Conservation (phyloP, 2,329 filamentous ascomycete genomes). For the Arthrobotrys conoides region DNA sequence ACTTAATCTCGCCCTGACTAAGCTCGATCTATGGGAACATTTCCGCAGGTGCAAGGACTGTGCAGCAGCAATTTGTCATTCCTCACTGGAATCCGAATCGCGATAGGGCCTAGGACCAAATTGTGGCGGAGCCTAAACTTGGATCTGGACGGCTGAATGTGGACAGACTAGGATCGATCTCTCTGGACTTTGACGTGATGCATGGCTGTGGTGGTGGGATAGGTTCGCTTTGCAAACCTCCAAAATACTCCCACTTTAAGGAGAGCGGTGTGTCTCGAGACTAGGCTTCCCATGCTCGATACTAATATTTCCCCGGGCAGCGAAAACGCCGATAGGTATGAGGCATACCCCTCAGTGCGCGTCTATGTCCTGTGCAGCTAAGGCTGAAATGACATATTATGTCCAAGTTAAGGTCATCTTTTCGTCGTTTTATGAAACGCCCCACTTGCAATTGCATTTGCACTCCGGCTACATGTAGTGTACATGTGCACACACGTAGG, state of each 20-base stretch:
- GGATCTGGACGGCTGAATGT: conserved; percentile 47
- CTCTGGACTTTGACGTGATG: conserved; percentile 39
- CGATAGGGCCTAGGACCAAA: conserved; percentile 41
- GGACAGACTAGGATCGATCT: conserved; percentile 32
- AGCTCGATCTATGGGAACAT: conserved; percentile 41
- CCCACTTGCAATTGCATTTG: conserved; percentile 29
- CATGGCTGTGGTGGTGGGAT: conserved; percentile 15
- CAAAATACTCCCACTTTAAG: conserved; percentile 36
- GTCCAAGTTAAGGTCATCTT: conserved; percentile 26
- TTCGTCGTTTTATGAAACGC: conserved; percentile 50
- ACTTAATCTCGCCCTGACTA: conserved; percentile 51
- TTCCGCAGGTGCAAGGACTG: conserved; percentile 39
- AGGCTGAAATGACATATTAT: conserved; percentile 41
- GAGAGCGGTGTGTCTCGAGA: background rate
- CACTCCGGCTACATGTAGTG: background rate
- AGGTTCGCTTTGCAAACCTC: conserved; percentile 6
- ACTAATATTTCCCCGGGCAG: conserved; percentile 46
- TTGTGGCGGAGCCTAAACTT: conserved; percentile 50
- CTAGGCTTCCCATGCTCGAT: conserved; percentile 38
- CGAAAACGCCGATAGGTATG: conserved; percentile 55
- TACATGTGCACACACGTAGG: too few relatives aligned
- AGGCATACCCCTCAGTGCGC: conserved; percentile 34
- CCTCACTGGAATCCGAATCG: conserved; percentile 53
- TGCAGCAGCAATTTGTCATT: conserved; percentile 57
- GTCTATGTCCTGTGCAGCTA: conserved; percentile 30